Evolutionary conservation across 2,329 filamentous ascomycete species (phyloP).

Genomic region (Alternaria solani): DNA sequence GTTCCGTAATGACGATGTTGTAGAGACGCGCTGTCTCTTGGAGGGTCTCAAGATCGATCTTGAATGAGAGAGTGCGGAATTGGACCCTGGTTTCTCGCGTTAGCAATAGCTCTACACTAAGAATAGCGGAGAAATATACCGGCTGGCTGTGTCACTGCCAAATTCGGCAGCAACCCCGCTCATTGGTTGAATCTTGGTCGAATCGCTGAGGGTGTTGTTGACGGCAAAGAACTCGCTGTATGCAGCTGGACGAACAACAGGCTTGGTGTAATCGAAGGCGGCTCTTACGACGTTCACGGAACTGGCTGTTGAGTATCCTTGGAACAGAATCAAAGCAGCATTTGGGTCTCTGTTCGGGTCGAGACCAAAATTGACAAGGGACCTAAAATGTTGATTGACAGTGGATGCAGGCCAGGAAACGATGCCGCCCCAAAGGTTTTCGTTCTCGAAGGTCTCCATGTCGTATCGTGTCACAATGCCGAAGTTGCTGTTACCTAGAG

Average conservation of each 20-base stretch:
- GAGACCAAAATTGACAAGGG: conserved; percentile 21
- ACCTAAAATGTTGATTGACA: conserved; percentile 21
- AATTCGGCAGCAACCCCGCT: background rate
- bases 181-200: background rate
- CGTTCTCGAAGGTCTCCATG: conserved; percentile 29
- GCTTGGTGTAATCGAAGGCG: conserved; percentile 1
- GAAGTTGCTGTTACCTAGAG: conserved; percentile 25
- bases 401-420: conserved; percentile 17
- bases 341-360: conserved; percentile 10
- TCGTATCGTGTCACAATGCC: conserved; percentile 35
- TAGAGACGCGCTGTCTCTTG: background rate
- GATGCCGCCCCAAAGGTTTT: conserved; percentile 29
- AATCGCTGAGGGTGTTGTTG: conserved; percentile 4
- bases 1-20: background rate
- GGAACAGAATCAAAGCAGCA: conserved; percentile 23
- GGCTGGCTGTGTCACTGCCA: background rate
- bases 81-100: background rate
- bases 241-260: background rate
- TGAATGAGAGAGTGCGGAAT: background rate
- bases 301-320: conserved; percentile 3
- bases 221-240: conserved; percentile 1
- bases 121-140: background rate
- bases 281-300: background rate
- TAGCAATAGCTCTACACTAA: background rate
- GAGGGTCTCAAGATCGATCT: background rate